Percentiles rank a stretch among this genome's conserved stretches.
Conservation (phyloP, 129 eudicot species). For the Artemisia tridentata region DNA sequence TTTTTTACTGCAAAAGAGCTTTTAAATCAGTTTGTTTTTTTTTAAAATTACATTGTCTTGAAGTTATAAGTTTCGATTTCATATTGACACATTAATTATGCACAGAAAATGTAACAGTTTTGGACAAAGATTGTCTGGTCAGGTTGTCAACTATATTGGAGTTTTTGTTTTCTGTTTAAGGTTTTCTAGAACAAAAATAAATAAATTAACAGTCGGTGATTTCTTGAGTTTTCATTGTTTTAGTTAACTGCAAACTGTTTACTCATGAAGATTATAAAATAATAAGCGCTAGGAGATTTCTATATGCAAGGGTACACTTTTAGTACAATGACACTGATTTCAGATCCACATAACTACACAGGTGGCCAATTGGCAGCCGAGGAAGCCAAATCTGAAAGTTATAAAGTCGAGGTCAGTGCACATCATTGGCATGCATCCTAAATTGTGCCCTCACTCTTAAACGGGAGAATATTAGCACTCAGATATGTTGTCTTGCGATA, state of each 20-base stretch:
- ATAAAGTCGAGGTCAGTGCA: conserved; percentile 78
- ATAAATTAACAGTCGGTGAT: background rate
- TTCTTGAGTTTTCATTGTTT: background rate
- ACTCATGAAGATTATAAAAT: background rate
- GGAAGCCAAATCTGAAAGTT: conserved; percentile 97
- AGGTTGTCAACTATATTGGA: background rate
- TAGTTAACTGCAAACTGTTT: conserved; percentile 14
- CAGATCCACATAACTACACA: conserved; percentile 70
- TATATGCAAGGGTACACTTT: background rate
- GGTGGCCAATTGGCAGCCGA: conserved; percentile 96
- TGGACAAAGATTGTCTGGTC: too few species aligned
- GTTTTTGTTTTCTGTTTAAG: conserved; percentile 4
- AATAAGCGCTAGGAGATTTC: conserved; percentile 9
- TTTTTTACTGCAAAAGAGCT: too few species aligned
- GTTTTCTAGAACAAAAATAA: conserved; percentile 1
- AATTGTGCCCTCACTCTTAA: conserved; percentile 12
- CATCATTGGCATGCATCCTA: conserved; percentile 8
- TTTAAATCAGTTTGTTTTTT: too few species aligned
- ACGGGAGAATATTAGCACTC: background rate
- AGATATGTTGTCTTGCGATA: conserved; percentile 1
- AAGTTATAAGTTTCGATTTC: too few species aligned
- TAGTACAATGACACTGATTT: conserved; percentile 10
- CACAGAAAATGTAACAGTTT: too few species aligned
- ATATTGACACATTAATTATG: too few species aligned
- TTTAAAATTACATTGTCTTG: too few species aligned